Conservation (phyloP, 371 early-diverging fungal genomes). For the Mortierella sp. region DNA sequence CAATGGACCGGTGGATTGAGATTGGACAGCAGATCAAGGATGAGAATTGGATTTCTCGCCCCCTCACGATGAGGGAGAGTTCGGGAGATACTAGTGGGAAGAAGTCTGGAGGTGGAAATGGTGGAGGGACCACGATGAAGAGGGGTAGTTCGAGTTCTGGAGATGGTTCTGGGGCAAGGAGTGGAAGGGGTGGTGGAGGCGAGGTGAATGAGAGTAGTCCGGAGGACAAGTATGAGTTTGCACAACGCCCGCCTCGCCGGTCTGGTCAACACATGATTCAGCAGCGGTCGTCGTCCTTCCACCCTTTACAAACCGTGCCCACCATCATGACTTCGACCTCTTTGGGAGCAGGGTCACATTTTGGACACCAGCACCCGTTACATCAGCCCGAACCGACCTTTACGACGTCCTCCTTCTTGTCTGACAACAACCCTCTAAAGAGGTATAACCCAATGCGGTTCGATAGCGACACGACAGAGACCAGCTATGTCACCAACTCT, state of each 20-base stretch:
- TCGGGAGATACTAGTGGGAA: no score
- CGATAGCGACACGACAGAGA: conserved; percentile 22
- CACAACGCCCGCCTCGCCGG: not conserved
- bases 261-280: not conserved
- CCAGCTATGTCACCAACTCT: not conserved
- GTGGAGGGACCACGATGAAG: not conserved
- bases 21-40: conserved; percentile 44
- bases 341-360: not conserved
- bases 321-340: not conserved
- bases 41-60: conserved; percentile 45
- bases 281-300: not conserved
- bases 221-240: conserved; percentile 1
- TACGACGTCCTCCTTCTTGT: not conserved
- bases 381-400: not conserved
- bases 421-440: not conserved
- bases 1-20: conserved; percentile 53
- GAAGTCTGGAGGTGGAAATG: not conserved
- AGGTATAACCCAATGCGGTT: not conserved
- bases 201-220: not conserved
- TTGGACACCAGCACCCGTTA: not conserved
- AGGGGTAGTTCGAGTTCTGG: not conserved
- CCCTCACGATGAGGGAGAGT: not conserved
- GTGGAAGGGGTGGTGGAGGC: not conserved
- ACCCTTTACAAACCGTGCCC: not conserved
- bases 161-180: not conserved